These are phyloP conservation scores for Aspergillus quadrilineatus DNA, from an alignment of 2,329 filamentous ascomycete species.

Conservation along the genomic window DNA sequence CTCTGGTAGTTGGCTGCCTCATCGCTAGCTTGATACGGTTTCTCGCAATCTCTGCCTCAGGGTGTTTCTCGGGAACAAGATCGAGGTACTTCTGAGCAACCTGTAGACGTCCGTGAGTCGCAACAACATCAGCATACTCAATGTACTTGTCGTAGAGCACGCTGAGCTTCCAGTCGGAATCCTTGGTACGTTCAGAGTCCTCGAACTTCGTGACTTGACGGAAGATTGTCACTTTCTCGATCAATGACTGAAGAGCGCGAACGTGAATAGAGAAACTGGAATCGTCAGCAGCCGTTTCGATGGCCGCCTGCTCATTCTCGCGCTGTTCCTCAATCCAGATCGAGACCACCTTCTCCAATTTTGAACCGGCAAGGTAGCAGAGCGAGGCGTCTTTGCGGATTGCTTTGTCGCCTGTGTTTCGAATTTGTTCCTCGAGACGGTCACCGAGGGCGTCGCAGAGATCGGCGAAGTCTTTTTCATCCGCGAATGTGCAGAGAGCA, in stretches of 20 bases:
- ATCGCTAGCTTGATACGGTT: slow-evolving; percentile 83
- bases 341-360: slow-evolving; percentile 91
- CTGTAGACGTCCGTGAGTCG: slow-evolving; percentile 80
- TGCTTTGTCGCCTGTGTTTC: slow-evolving; percentile 54
- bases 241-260: slow-evolving; percentile 82
- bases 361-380: slow-evolving; percentile 93
- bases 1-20: slow-evolving; percentile 56
- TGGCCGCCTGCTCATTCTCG: slow-evolving; percentile 73
- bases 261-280: slow-evolving; percentile 92
- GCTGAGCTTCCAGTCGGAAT: slow-evolving; percentile 83
- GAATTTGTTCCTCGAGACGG: slow-evolving; percentile 70
- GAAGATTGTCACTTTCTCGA: slow-evolving; percentile 98
- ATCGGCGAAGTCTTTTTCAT: slow-evolving; percentile 86
- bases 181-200: slow-evolving; percentile 69
- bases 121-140: slow-evolving; percentile 94
- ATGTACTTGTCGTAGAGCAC: slow-evolving; percentile 91
- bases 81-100: slow-evolving; percentile 90
- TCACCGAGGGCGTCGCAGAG: slow-evolving; percentile 94
- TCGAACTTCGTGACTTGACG: slow-evolving; percentile 88
- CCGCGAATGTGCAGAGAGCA: slow-evolving; percentile 90
- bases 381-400: slow-evolving; percentile 86
- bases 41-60: slow-evolving; percentile 81
- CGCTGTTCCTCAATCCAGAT: slow-evolving; percentile 92
- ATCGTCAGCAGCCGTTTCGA: slow-evolving; percentile 68
- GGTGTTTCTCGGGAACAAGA: slow-evolving; percentile 78